These are phyloP conservation scores for Pseudomassariella vexata DNA, from an alignment of 2,329 filamentous ascomycete species.

Conservation along the genomic window DNA sequence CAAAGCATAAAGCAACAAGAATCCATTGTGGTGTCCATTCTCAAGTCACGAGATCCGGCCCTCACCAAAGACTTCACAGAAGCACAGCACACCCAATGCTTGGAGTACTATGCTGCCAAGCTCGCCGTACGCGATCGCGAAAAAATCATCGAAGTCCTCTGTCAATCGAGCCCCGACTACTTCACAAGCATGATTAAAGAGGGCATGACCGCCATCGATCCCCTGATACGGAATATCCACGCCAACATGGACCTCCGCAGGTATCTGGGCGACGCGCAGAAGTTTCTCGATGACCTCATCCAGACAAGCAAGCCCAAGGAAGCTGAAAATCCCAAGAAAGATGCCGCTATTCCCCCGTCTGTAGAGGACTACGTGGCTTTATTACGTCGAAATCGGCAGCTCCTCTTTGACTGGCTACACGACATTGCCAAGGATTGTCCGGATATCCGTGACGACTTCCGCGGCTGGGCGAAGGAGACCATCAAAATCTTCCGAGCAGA, in stretches of 20 bases:
- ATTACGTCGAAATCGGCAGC: slow-evolving; percentile 56
- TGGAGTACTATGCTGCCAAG: slow-evolving; percentile 66
- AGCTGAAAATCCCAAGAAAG: slow-evolving; percentile 20
- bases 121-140: slow-evolving; percentile 69
- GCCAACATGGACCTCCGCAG: slow-evolving; percentile 65
- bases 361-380: slow-evolving; percentile 69
- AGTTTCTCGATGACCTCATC: slow-evolving; percentile 67
- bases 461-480: slow-evolving; percentile 53
- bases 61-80: slow-evolving; percentile 45
- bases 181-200: slow-evolving; percentile 65
- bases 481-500: slow-evolving; percentile 47
- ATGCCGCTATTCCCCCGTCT: slow-evolving; percentile 40
- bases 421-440: slow-evolving; percentile 63
- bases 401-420: slow-evolving; percentile 66
- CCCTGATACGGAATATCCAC: slow-evolving; percentile 67
- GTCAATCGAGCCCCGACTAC: slow-evolving; percentile 63
- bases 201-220: slow-evolving; percentile 62
- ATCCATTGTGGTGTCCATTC: slow-evolving; percentile 64
- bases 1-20: slow-evolving; percentile 42
- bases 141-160: too few relatives aligned
- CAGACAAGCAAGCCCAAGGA: slow-evolving; percentile 45
- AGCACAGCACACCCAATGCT: slow-evolving; percentile 55
- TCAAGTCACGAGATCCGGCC: slow-evolving; percentile 45
- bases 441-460: slow-evolving; percentile 56
- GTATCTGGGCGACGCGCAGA: slow-evolving; percentile 60